Base-by-base conservation (phyloP, 2,329 filamentous ascomycete genomes). In the Cordyceps militaris region DNA sequence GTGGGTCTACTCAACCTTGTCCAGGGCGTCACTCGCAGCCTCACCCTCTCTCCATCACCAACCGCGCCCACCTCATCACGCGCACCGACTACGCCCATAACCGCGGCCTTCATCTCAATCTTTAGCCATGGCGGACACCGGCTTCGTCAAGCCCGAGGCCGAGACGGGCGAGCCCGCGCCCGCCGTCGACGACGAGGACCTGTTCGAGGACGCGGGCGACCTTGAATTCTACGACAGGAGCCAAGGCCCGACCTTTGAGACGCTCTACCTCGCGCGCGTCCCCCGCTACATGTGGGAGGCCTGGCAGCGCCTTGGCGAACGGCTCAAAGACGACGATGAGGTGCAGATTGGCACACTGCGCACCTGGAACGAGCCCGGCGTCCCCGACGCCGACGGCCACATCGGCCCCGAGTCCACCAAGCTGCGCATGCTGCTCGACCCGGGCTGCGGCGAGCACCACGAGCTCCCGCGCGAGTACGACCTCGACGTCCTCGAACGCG, bases 391-490 rank as follows among this genome's bases (percentile, higher is more conserved):
- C 65, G 73, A 76, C 14, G 63, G 63, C 53, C 59, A 47, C 48
- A n/a, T 30, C 1, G 59, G 57, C 3, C 50, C 50, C 16, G 47
- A 69, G 26, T 62, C 69, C 60, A 72, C 69, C 24, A 71, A 77
- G 69, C 70, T 74, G 60, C 76, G 76, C 59, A 88, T 96, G 74
- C 81, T 91, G 61, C 79, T 96, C 44, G 77, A 80, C 65, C 79
- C 79, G 23, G 79, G 84, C 53, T 77, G 87, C 52, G 76, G 82
- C 8, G 79, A 84, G 61, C 91, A 96, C 69, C 81, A 87, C 64
- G 75, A 80, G 5, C 79, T 97, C n/a, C 91, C 92, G 11, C 90
- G 90, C 67, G 91, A 96, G 67, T 99, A 97, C 73, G 83, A 90
- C 63, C 76, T 97, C 59, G 85, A 91, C 48, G 79, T 91, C 48